Conservation (phyloP, 805 yeast species). For the Yamadazyma paraphyllophila region DNA sequence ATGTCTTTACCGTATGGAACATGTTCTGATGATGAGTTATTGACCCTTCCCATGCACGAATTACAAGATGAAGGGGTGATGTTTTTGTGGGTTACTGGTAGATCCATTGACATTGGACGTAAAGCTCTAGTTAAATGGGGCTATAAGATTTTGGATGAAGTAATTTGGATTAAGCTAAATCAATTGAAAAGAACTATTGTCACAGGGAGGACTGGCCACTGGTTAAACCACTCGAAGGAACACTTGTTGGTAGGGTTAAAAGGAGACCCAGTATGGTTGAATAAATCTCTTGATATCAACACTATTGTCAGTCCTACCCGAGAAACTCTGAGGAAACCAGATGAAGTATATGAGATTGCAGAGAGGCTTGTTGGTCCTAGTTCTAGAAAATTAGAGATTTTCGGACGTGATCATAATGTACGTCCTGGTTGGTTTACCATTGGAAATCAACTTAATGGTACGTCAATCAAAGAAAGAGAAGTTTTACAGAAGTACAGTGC, state of each 20-base stretch:
- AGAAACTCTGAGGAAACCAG: slow-evolving; percentile 90
- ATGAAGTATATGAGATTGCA: slow-evolving; percentile 78
- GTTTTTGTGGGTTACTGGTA: slow-evolving; percentile 91
- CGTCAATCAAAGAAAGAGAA: slow-evolving; percentile 56
- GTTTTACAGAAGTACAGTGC: slow-evolving; percentile 42
- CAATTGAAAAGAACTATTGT: slow-evolving; percentile 86
- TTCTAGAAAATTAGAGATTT: slow-evolving; percentile 79
- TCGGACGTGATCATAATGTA: slow-evolving; percentile 83
- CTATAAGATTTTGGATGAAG: slow-evolving; percentile 69
- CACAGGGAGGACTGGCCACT: slow-evolving; percentile 95
- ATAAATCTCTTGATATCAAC: slow-evolving; percentile 66
- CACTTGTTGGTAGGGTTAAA: slow-evolving; percentile 83
- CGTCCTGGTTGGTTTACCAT: slow-evolving; percentile 91
- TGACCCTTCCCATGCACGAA: slow-evolving; percentile 59
- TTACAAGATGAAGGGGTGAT: slow-evolving; percentile 84
- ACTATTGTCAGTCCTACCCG: slow-evolving; percentile 78
- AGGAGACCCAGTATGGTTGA: slow-evolving; percentile 75
- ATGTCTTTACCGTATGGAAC: slow-evolving; percentile 80
- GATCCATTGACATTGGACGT: slow-evolving; percentile 87
- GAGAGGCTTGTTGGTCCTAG: slow-evolving; percentile 80
- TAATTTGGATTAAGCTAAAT: slow-evolving; percentile 89
- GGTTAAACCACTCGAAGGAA: slow-evolving; percentile 94
- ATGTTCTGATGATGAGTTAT: slow-evolving; percentile 72
- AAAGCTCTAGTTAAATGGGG: slow-evolving; percentile 81
- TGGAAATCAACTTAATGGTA: slow-evolving; percentile 73